A percentile compares a stretch with the other conserved stretches of the same genome.
These are phyloP conservation scores for Flagelloscypha sp. DNA, from an alignment of 768 basidiomycete genomes.

Conservation along the genomic window DNA sequence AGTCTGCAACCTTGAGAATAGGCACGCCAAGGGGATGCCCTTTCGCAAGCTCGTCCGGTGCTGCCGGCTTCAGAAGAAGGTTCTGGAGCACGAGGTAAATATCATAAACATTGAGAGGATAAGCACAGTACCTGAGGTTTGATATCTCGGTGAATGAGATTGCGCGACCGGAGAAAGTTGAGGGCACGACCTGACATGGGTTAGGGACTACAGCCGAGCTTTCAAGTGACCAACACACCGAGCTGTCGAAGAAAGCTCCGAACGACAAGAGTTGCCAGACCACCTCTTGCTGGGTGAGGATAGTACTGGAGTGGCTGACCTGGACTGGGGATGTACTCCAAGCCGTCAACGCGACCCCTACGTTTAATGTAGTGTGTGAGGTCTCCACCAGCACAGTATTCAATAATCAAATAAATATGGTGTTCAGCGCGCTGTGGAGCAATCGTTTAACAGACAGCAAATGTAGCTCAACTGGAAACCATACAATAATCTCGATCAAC, in stretches of 20 bases:
- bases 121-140: slow-evolving; percentile 72
- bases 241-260: slow-evolving; percentile 90
- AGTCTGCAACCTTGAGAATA: slow-evolving; percentile 94
- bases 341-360: slow-evolving; percentile 83
- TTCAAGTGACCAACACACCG: slow-evolving; percentile 36
- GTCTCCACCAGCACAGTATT: slow-evolving; percentile 93
- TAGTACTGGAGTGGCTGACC: slow-evolving; percentile 75
- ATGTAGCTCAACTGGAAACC: slow-evolving; percentile 18
- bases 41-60: slow-evolving; percentile 67
- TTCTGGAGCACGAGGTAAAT: slow-evolving; percentile 44
- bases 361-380: slow-evolving; percentile 96
- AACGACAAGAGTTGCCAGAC: slow-evolving; percentile 83
- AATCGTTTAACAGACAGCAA: slow-evolving; percentile 1
- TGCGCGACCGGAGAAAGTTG: slow-evolving; percentile 81
- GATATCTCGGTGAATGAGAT: slow-evolving; percentile 94
- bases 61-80: slow-evolving; percentile 77
- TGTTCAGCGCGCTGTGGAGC: slow-evolving; percentile 53
- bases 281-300: slow-evolving; percentile 85
- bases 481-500: slow-evolving; percentile 86
- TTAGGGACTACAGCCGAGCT: slow-evolving; percentile 1
- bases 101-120: neutral
- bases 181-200: slow-evolving; percentile 70
- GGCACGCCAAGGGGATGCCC: slow-evolving; percentile 92
- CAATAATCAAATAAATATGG: slow-evolving; percentile 93
- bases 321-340: slow-evolving; percentile 70